Evolutionary conservation across 2,329 filamentous ascomycete genomes (phyloP).

Genomic region (Daldinia sp.): DNA sequence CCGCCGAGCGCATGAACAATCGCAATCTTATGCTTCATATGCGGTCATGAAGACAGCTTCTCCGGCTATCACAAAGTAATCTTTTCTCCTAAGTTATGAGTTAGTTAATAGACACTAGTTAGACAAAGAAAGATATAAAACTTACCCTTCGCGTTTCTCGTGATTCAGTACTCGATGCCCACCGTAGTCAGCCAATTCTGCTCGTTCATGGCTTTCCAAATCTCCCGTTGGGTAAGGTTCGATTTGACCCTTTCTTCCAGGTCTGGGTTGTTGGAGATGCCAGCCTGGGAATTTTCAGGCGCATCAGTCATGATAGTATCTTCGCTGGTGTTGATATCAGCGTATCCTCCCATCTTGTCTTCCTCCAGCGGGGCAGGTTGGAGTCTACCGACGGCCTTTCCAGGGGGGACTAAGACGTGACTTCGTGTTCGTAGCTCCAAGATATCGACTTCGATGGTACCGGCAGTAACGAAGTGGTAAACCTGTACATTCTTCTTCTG

Average conservation of each 20-base stretch:
- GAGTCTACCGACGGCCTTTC: slow-evolving; percentile 28
- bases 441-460: slow-evolving; percentile 53
- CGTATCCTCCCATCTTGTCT: not conserved
- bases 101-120: not conserved
- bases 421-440: slow-evolving; percentile 44
- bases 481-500: slow-evolving; percentile 51
- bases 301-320: not conserved
- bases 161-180: slow-evolving; percentile 24
- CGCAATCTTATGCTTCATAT: not conserved
- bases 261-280: not conserved
- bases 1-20: not conserved
- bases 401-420: slow-evolving; percentile 23
- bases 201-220: slow-evolving; percentile 44
- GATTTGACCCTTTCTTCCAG: slow-evolving; percentile 30
- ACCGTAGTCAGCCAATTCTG: slow-evolving; percentile 39
- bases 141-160: slow-evolving; percentile 5
- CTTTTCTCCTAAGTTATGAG: not conserved
- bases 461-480: slow-evolving; percentile 51
- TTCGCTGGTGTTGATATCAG: not conserved
- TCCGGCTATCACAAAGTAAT: not conserved
- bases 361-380: not conserved
- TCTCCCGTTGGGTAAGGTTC: slow-evolving; percentile 32
- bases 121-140: not conserved
- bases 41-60: not conserved
- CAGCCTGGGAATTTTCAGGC: not conserved